Evolutionary conservation across 2,329 filamentous ascomycete genomes (phyloP).

Genomic region (Venturia nashicola): DNA sequence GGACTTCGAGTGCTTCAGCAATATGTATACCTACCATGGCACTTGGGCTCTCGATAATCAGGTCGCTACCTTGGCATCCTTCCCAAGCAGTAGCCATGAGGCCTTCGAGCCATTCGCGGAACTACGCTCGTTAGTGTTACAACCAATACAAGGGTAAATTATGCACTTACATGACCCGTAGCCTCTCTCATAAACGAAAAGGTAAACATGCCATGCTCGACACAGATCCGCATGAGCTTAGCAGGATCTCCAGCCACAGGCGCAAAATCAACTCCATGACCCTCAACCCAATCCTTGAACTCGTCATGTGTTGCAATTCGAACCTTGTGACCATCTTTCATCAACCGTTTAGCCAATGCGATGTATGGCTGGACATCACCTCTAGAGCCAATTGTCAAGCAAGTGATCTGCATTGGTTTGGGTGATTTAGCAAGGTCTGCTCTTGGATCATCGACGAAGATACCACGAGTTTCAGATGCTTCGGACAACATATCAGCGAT

Average conservation of each 20-base stretch:
- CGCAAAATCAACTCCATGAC: constrained; percentile 88
- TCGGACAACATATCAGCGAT: constrained; percentile 1
- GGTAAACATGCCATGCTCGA: constrained; percentile 96
- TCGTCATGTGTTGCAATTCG: constrained; percentile 87
- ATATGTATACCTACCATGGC: constrained; percentile 98
- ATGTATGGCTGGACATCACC: constrained; percentile 98
- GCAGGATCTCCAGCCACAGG: constrained; percentile 82
- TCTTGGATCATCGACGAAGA: constrained; percentile 79
- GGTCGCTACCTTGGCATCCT: constrained; percentile 75
- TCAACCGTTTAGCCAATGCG: constrained; percentile 78
- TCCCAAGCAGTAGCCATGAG: constrained; percentile 70
- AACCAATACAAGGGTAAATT: constrained; percentile 15
- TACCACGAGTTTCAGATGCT: constrained; percentile 34
- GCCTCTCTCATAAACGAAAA: constrained; percentile 82
- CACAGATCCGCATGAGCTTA: constrained; percentile 90
- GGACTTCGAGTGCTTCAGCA: constrained; percentile 80
- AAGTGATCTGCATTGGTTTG: constrained; percentile 71
- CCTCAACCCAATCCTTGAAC: constrained; percentile 78
- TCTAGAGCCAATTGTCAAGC: constrained; percentile 87
- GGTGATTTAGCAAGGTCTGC: constrained; percentile 80
- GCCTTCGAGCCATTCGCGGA: constrained; percentile 90
- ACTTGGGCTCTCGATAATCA: constrained; percentile 89
- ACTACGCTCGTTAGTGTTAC: constrained; percentile 25
- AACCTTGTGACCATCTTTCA: constrained; percentile 75
- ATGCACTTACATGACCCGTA: constrained; percentile 45